These are phyloP conservation scores for Chernovozyma aurita DNA, from an alignment of 1,139 yeast genomes.

Conservation along the genomic window DNA sequence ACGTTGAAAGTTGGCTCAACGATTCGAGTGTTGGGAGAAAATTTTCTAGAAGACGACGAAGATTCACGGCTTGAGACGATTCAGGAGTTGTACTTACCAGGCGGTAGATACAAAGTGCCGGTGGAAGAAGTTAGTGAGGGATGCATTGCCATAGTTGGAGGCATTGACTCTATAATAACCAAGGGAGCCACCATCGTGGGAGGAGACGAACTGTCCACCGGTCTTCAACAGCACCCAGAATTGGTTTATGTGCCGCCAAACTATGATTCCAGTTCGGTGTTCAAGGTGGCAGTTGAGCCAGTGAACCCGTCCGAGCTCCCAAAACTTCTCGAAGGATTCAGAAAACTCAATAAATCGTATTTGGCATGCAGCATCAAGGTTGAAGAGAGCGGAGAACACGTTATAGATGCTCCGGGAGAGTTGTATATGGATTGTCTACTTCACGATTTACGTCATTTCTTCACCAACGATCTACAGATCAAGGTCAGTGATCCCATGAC, in stretches of 20 bases:
- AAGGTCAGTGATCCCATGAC: constrained; percentile 85
- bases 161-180: constrained; percentile 50
- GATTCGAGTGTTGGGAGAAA: constrained; percentile 58
- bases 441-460: constrained; percentile 65
- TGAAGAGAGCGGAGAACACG: constrained; percentile 89
- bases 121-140: constrained; percentile 59
- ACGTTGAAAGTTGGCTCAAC: constrained; percentile 41
- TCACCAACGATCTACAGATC: constrained; percentile 59
- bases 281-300: constrained; percentile 84
- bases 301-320: constrained; percentile 76
- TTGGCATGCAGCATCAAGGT: constrained; percentile 63
- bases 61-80: constrained; percentile 47
- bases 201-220: constrained; percentile 16
- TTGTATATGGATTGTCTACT: constrained; percentile 79
- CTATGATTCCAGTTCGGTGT: constrained; percentile 52
- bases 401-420: constrained; percentile 81
- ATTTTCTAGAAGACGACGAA: constrained; percentile 46
- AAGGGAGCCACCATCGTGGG: constrained; percentile 55
- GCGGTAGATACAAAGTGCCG: constrained; percentile 66
- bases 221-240: not conserved
- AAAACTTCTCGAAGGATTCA: constrained; percentile 61
- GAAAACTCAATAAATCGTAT: constrained; percentile 59
- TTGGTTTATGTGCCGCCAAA: constrained; percentile 17
- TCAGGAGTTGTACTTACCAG: constrained; percentile 53
- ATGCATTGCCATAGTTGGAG: constrained; percentile 60